Conservation (phyloP, 1,284 basidiomycete genomes). For the Hypsizygus ulmarius region DNA sequence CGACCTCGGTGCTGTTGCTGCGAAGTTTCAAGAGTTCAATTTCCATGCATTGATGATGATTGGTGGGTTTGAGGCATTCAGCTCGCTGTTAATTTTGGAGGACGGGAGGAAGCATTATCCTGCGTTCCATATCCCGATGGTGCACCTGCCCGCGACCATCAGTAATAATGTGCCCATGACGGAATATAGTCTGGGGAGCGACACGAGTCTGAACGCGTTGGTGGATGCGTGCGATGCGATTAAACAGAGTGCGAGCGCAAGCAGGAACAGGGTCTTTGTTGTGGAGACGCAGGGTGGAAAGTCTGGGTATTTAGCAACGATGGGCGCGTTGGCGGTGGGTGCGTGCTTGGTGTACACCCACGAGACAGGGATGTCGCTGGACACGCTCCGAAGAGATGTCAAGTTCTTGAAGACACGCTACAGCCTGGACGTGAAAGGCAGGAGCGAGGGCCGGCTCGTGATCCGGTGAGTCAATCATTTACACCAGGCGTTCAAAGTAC, state of each 20-base stretch:
- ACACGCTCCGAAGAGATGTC: constrained; percentile 82
- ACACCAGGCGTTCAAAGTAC: not conserved
- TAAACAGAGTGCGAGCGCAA: constrained; percentile 96
- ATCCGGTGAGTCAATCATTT: constrained; percentile 60
- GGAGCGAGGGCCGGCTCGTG: constrained; percentile 89
- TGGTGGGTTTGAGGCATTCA: constrained; percentile 96
- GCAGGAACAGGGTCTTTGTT: constrained; percentile 93
- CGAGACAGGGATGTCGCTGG: constrained; percentile 84
- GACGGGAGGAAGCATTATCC: constrained; percentile 82
- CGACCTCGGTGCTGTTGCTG: constrained; percentile 85
- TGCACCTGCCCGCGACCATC: constrained; percentile 91
- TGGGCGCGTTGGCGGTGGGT: constrained; percentile 92
- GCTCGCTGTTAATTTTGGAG: constrained; percentile 75
- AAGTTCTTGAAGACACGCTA: constrained; percentile 89
- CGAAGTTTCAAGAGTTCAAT: constrained; percentile 85
- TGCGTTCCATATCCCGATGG: constrained; percentile 91
- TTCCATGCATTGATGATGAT: constrained; percentile 87
- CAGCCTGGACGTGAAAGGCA: constrained; percentile 83
- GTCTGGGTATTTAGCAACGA: constrained; percentile 93
- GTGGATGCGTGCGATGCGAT: constrained; percentile 97
- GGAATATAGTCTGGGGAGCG: constrained; percentile 92
- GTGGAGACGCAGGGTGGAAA: constrained; percentile 98
- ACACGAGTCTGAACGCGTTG: constrained; percentile 96
- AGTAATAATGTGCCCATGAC: constrained; percentile 98
- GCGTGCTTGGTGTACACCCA: constrained; percentile 94